Base-by-base conservation (phyloP, 345 rosid genomes). In the Excoecaria cochinchinensis region DNA sequence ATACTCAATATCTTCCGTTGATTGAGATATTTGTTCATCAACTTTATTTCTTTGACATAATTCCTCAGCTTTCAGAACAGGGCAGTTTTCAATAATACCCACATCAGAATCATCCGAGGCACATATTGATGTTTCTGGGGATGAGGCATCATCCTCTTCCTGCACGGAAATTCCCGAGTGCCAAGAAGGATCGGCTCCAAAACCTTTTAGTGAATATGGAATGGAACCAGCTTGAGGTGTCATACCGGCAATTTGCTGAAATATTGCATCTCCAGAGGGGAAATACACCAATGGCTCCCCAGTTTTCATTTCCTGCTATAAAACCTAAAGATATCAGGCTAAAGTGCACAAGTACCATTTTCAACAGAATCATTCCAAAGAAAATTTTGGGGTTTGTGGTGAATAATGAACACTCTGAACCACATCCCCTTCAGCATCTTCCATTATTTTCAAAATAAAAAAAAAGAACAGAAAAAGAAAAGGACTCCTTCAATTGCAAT, bases 31-130 rank as follows among this genome's bases (percentile, higher is more conserved):
- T 73, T 39, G 77, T 64, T 48, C 63, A 69, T 79, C 78, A 24
- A 68, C 58, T 53, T 69, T 80, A 75, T 70, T 63, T 56, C 80
- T 77, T 51, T 65, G 82, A 68, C 70, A 46, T 16, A 25, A 73
- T 71, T 52, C 60, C 40, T 36, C 56, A 57, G 69, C 81, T 44
- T 79, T 75, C 53, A 16, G 70, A 40, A 72, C 24, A 12, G 77
- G 73, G 72, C 61, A 72, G 73, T 76, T 66, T 77, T 89, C 94
- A 66, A 85, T 77, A 38, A 89, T 86, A 50, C 85, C 86, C 25
- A 90, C 74, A 67, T 91, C 97, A 5, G 92, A 85, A 86, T 86
- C 93, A 74, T 83, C 86, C 46, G 89, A 86, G 47, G 63, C 51
- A 71, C 67, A 76, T 19, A 60, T 73, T 58, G 90, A 84, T 39